Conservation (phyloP, 176 grass and related monocot genomes). For the Cocos nucifera region DNA sequence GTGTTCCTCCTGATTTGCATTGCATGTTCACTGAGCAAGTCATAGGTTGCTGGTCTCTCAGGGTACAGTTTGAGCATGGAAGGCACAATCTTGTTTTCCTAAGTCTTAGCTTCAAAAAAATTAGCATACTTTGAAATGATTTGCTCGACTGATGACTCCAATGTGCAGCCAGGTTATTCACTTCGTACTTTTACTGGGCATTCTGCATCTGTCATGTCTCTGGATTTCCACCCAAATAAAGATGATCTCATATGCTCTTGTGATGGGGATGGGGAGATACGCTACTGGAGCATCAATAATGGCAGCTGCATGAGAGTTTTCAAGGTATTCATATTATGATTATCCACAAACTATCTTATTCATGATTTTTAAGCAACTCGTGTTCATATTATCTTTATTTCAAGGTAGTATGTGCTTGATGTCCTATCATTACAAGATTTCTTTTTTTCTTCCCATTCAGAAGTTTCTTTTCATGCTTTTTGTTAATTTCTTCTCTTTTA, state of each 20-base stretch:
- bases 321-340: constrained; percentile 1
- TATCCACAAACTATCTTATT: neutral
- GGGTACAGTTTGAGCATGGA: no score
- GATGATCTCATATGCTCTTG: constrained; percentile 42
- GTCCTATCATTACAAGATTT: neutral
- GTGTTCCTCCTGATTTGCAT: no score
- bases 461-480: neutral
- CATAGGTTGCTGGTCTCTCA: no score
- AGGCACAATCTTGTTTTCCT: no score
- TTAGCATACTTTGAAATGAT: no score
- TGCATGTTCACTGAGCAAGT: no score
- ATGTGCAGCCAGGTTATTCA: constrained; percentile 27
- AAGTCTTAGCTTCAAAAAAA: no score
- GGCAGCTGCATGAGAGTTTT: constrained; percentile 24
- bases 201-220: constrained; percentile 33
- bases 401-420: no score
- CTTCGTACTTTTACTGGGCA: constrained; percentile 44
- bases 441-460: neutral
- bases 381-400: no score
- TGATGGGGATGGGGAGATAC: constrained; percentile 44
- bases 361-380: neutral
- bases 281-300: constrained; percentile 33
- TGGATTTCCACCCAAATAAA: constrained; percentile 50
- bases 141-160: neutral
- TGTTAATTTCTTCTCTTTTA: no score